These are phyloP conservation scores for Wickerhamiella galacta DNA, from an alignment of 805 yeast genomes.

Conservation along the genomic window DNA sequence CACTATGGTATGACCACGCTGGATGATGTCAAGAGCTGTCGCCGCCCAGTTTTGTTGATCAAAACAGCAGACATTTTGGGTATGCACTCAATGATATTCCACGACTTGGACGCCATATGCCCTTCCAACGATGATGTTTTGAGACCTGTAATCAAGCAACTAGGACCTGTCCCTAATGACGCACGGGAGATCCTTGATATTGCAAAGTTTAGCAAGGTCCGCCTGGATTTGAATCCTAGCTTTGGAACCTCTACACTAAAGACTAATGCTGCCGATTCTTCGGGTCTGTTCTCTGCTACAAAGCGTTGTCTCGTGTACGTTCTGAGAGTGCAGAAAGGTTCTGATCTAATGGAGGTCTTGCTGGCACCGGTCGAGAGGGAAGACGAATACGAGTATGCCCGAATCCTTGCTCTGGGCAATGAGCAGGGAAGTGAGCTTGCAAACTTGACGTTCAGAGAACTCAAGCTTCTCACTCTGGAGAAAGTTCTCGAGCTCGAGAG, in stretches of 20 bases:
- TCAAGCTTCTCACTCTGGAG: constrained; percentile 62
- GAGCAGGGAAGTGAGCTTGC: constrained; percentile 16
- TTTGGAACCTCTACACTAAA: constrained; percentile 22
- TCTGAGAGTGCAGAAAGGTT: constrained; percentile 60
- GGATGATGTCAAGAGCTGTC: constrained; percentile 49
- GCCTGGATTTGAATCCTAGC: constrained; percentile 43
- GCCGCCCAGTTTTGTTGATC: constrained; percentile 24
- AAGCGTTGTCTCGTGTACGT: constrained; percentile 72
- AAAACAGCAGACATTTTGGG: constrained; percentile 23
- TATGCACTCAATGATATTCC: constrained; percentile 24
- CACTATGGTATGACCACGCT: constrained; percentile 41
- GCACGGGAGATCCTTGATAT: constrained; percentile 33
- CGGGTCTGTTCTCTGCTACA: constrained; percentile 50
- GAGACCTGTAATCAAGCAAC: constrained; percentile 27
- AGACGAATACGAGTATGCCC: constrained; percentile 36
- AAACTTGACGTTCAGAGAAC: constrained; percentile 40
- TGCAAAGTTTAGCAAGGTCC: constrained; percentile 35
- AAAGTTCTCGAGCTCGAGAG: constrained; percentile 60
- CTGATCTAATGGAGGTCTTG: constrained; percentile 49
- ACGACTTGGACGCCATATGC: constrained; percentile 13
- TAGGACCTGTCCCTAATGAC: constrained; percentile 27
- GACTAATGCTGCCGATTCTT: constrained; percentile 18
- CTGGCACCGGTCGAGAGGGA: constrained; percentile 46
- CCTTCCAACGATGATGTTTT: constrained; percentile 35
- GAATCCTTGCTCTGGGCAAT: constrained; percentile 11